A percentile compares a stretch with the other conserved stretches of the same genome.
Conservation (phyloP, 805 yeast species). For the Phaffomyces opuntiae region DNA sequence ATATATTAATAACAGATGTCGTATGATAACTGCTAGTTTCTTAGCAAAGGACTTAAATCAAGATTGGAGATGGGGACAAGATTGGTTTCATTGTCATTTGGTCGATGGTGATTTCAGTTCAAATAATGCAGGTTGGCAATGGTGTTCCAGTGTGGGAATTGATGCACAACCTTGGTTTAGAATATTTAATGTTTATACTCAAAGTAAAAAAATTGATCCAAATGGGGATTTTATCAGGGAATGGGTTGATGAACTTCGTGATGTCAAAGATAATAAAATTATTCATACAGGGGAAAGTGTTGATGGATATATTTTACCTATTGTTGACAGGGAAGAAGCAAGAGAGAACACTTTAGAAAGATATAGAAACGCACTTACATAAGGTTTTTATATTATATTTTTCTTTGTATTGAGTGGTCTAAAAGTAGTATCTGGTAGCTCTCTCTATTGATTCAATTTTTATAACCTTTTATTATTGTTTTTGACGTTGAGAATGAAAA, state of each 20-base stretch:
- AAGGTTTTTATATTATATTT: background rate
- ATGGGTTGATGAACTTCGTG: constrained; percentile 43
- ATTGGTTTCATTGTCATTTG: constrained; percentile 40
- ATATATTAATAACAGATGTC: constrained; percentile 44
- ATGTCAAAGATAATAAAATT: constrained; percentile 14
- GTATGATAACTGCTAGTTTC: constrained; percentile 49
- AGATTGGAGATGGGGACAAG: constrained; percentile 52
- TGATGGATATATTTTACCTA: constrained; percentile 36
- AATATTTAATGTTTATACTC: constrained; percentile 45
- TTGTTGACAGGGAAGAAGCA: constrained; percentile 34
- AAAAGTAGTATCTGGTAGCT: too few relatives aligned
- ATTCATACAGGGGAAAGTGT: constrained; percentile 25
- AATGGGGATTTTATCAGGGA: constrained; percentile 37
- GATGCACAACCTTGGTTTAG: constrained; percentile 54
- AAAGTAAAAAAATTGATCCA: constrained; percentile 42
- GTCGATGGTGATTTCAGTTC: constrained; percentile 48
- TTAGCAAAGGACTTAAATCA: constrained; percentile 41
- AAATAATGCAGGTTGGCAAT: constrained; percentile 55
- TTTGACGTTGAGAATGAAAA: too few relatives aligned
- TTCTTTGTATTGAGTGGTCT: background rate
- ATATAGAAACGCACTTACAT: constrained; percentile 29
- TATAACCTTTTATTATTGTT: too few relatives aligned
- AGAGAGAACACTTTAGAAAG: constrained; percentile 37
- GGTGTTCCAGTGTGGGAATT: constrained; percentile 43
- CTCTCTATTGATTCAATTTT: too few relatives aligned